Conservation (phyloP, 2,329 filamentous ascomycete genomes). For the Trichoderma asperellum region DNA sequence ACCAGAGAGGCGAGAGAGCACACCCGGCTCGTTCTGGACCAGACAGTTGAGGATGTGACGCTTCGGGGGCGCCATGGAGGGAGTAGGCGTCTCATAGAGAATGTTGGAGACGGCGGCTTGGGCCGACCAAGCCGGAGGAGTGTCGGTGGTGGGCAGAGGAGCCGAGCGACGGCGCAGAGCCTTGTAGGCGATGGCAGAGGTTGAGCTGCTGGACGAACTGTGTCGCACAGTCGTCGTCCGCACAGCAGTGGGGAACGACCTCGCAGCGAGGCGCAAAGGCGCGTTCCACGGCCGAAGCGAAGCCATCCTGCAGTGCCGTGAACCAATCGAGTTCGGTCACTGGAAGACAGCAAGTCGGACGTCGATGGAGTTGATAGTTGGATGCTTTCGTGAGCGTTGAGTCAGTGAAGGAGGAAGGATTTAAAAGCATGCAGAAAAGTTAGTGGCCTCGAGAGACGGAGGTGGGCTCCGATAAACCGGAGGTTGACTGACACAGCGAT, state of each 20-base stretch:
- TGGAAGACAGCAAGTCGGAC: background rate
- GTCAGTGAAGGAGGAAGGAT: constrained; percentile 4
- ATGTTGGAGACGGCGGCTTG: constrained; percentile 97
- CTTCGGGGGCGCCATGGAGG: constrained; percentile 82
- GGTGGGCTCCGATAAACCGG: constrained; percentile 32
- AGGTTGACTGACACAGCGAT: constrained; percentile 26
- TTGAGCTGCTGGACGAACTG: constrained; percentile 67
- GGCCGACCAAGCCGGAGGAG: constrained; percentile 80
- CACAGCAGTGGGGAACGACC: constrained; percentile 34
- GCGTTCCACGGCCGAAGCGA: constrained; percentile 50
- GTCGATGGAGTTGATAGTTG: constrained; percentile 8
- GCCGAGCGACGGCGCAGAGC: constrained; percentile 88
- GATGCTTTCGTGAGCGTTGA: constrained; percentile 9
- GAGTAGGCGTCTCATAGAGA: constrained; percentile 94
- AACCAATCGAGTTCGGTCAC: background rate
- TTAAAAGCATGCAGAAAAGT: constrained; percentile 20
- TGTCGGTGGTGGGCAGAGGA: constrained; percentile 77
- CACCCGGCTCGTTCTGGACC: constrained; percentile 98
- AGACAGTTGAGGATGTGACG: constrained; percentile 97
- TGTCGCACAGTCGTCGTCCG: constrained; percentile 39
- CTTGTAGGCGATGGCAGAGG: constrained; percentile 95
- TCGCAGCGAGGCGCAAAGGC: constrained; percentile 45
- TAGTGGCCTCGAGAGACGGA: constrained; percentile 18
- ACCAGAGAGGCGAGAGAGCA: constrained; percentile 92
- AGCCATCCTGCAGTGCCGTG: constrained; percentile 45